phyloP scores from a whole-genome alignment of 2,329 filamentous ascomycete genomes.

The Phaeomoniella chlamydospora region DNA sequence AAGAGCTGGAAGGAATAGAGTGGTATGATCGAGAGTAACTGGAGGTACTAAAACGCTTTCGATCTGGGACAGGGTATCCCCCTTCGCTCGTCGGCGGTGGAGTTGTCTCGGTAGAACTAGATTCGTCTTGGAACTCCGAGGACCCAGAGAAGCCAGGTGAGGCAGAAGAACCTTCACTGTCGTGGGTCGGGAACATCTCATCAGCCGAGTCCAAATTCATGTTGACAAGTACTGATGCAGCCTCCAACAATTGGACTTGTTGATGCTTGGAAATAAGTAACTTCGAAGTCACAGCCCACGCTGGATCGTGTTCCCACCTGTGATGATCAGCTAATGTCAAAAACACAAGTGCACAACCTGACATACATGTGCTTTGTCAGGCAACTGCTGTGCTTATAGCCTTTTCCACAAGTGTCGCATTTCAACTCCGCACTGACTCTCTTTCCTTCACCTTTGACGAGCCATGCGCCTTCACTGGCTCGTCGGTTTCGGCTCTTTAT shows the following conservation, averaged over 20 bases:
- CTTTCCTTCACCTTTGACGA: constrained; percentile 64
- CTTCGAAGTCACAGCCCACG: constrained; percentile 96
- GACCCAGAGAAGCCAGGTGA: constrained; percentile 72
- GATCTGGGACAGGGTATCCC: constrained; percentile 37
- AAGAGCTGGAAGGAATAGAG: constrained; percentile 45
- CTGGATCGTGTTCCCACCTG: constrained; percentile 99
- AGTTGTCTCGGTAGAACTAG: constrained; percentile 82
- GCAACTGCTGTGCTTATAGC: constrained; percentile 99
- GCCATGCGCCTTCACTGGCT: constrained; percentile 74
- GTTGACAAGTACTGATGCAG: constrained; percentile 83
- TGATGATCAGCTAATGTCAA: constrained; percentile 18
- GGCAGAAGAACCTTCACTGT: constrained; percentile 67
- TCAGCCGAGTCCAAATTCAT: constrained; percentile 65
- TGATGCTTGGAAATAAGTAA: constrained; percentile 98
- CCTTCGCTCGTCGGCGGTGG: constrained; percentile 67
- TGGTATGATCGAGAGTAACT: constrained; percentile 67
- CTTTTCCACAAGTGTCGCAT: constrained; percentile 97
- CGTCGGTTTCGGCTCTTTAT: constrained; percentile 43
- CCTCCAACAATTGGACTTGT: constrained; percentile 93
- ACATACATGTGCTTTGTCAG: constrained; percentile 99
- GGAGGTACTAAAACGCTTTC: constrained; percentile 41
- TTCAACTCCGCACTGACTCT: constrained; percentile 76
- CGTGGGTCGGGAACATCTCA: constrained; percentile 51
- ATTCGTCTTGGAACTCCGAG: constrained; percentile 59
- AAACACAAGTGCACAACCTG: constrained; percentile 10